A percentile compares a stretch with the other conserved stretches of the same genome.
phyloP scores from a whole-genome alignment of 2,329 filamentous ascomycete species.

The Metarhizium humberi region DNA sequence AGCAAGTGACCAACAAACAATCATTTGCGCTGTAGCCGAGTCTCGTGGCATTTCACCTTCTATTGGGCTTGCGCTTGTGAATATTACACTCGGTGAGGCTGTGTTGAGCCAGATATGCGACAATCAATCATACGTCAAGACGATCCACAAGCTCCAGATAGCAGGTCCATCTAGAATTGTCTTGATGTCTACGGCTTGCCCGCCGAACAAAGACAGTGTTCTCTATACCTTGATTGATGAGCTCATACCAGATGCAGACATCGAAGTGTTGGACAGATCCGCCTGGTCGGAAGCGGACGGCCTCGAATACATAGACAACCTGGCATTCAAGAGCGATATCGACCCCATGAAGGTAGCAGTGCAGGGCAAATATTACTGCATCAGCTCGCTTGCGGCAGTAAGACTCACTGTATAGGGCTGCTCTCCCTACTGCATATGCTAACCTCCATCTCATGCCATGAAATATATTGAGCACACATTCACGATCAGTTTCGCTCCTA shows the following conservation, averaged over 20 bases:
- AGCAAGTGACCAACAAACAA: conserved; percentile 49
- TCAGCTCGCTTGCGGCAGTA: conserved; percentile 80
- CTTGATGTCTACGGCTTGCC: conserved; percentile 60
- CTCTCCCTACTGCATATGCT: background rate
- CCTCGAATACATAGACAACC: conserved; percentile 64
- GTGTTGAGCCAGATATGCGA: conserved; percentile 87
- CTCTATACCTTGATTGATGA: conserved; percentile 67
- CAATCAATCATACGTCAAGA: conserved; percentile 83
- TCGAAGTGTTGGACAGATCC: conserved; percentile 55
- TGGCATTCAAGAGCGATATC: conserved; percentile 74
- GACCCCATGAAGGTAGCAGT: conserved; percentile 73
- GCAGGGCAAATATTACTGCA: conserved; percentile 76
- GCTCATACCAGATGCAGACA: conserved; percentile 20
- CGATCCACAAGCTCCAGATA: conserved; percentile 76
- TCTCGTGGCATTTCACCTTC: conserved; percentile 78
- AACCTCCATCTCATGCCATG: conserved; percentile 48
- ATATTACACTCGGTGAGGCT: conserved; percentile 75
- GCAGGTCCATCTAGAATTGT: conserved; percentile 73
- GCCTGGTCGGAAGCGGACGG: conserved; percentile 78
- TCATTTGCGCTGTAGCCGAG: conserved; percentile 84
- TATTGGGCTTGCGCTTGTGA: conserved; percentile 79
- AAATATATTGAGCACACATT: conserved; percentile 70
- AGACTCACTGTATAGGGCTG: conserved; percentile 18
- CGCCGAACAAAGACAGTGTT: conserved; percentile 59
- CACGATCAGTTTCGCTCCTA: conserved; percentile 41